Base-by-base conservation (phyloP, 2,329 filamentous ascomycete genomes). In the Ophiostoma pallidulum region DNA sequence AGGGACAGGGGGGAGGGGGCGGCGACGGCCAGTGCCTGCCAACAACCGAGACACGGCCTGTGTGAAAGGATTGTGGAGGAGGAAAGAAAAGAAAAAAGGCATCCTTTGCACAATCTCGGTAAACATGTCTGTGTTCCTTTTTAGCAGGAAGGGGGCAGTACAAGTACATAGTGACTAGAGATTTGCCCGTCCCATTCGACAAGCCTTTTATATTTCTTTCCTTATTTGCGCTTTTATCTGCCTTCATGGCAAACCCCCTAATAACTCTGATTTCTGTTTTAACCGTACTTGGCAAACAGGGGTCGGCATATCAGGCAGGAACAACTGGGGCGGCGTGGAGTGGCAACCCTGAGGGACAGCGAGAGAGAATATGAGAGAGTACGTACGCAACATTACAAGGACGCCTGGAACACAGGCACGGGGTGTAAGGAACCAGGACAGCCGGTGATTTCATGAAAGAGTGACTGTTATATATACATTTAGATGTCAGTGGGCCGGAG, bases 301-400 rank as follows among this genome's bases (percentile, higher is more conserved):
- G 26, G 37, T 38, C 44, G 44, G 44, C 44, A 46, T 46, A 40
- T 46, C 36, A 18, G 24, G 8, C n/a, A n/a, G n/a, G n/a, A n/a
- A n/a, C n/a, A n/a, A n/a, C n/a, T n/a, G n/a, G n/a, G n/a, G n/a
- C n/a, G n/a, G n/a, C n/a, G n/a, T 33, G 18, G 35, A 19, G 20
- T 36, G 18, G 43, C 10, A 42, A 22, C 20, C 18, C 13, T 22
- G 41, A 19, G 12, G 16, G 20, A 41, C 12, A 19, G 22, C 31
- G 20, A 28, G 24, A 28, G 6, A 28, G 24, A 28, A 19, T 14
- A 28, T 18, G 31, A 43, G 24, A 29, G 16, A 28, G 37, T 16
- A n/a, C n/a, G n/a, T n/a, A n/a, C 26, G 29, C 31, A 19, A 20
- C 10, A 24, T 18, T 20, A n/a, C 16, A 19, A 2, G 13, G 7